Conservation (phyloP, 495 filamentous ascomycete species). For the Copromyces sp. region DNA sequence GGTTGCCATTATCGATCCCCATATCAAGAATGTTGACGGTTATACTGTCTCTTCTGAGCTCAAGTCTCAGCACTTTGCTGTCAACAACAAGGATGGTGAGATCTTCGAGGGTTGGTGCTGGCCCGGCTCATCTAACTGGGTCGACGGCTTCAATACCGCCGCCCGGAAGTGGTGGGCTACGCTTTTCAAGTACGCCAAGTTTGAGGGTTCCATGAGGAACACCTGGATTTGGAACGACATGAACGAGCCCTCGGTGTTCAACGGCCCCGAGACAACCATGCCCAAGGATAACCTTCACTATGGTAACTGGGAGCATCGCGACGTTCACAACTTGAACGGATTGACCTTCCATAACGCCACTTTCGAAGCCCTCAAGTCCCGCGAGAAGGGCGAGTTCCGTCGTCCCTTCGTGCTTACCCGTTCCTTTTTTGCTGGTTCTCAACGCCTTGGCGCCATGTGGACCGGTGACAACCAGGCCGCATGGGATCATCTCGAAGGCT, state of each 20-base stretch:
- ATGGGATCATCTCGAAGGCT: conserved; percentile 80
- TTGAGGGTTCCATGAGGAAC: conserved; percentile 73
- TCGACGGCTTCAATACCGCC: conserved; percentile 87
- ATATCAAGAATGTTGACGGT: conserved; percentile 83
- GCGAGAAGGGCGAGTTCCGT: conserved; percentile 64
- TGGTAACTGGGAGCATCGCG: conserved; percentile 91
- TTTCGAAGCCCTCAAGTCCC: conserved; percentile 66
- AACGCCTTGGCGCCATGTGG: conserved; percentile 92
- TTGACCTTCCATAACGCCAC: conserved; percentile 92
- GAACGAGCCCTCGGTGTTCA: conserved; percentile 99
- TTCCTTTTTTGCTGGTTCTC: conserved; percentile 80
- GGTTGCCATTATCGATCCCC: conserved; percentile 90
- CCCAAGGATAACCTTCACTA: conserved; percentile 93
- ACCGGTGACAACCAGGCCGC: conserved; percentile 92
- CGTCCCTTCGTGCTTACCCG: conserved; percentile 89
- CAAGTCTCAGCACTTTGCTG: conserved; percentile 68
- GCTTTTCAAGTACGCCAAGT: conserved; percentile 77
- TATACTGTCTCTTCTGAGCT: conserved; percentile 72
- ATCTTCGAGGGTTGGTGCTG: conserved; percentile 96
- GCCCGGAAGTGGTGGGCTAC: conserved; percentile 79
- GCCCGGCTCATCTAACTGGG: conserved; percentile 92
- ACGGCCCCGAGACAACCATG: conserved; percentile 95
- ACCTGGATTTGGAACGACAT: conserved; percentile 98
- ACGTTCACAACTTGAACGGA: conserved; percentile 91
- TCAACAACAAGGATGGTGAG: conserved; percentile 81